Percentiles rank a stretch among this genome's conserved stretches.
Evolutionary conservation across 495 filamentous ascomycete genomes (phyloP).

Genomic region (Elaphomyces granulatus): DNA sequence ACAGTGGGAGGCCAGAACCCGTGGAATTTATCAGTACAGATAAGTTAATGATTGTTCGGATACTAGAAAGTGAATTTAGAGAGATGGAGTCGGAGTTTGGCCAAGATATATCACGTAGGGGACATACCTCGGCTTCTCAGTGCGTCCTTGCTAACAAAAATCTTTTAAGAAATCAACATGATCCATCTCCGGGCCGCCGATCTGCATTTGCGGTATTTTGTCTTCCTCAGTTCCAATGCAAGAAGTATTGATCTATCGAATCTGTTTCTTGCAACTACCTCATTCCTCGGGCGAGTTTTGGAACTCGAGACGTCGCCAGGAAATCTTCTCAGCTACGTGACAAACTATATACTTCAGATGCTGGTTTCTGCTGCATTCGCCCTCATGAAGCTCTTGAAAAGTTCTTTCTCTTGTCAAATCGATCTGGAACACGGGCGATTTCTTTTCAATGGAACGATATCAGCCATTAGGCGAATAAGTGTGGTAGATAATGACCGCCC

Average conservation of each 20-base stretch:
- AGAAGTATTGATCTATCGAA: conserved; percentile 55
- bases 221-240: conserved; percentile 40
- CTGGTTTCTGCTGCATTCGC: conserved; percentile 77
- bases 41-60: conserved; percentile 48
- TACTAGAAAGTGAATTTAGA: conserved; percentile 36
- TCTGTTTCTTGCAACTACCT: conserved; percentile 46
- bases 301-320: conserved; percentile 34
- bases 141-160: conserved; percentile 40
- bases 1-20: conserved; percentile 65
- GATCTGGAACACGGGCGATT: conserved; percentile 63
- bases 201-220: conserved; percentile 32
- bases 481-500: conserved; percentile 76
- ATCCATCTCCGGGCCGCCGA: conserved; percentile 34
- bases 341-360: conserved; percentile 89
- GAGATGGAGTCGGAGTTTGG: conserved; percentile 39
- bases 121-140: conserved; percentile 9
- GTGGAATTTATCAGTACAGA: conserved; percentile 60
- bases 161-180: conserved; percentile 44
- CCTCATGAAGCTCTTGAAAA: conserved; percentile 73
- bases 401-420: conserved; percentile 50
- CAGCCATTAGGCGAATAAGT: conserved; percentile 61
- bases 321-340: conserved; percentile 52
- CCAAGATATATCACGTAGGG: conserved; percentile 34
- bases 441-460: conserved; percentile 65
- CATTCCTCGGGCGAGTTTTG: conserved; percentile 32